phyloP scores from a whole-genome alignment of 306 rosid species.

The Senna siamea region DNA sequence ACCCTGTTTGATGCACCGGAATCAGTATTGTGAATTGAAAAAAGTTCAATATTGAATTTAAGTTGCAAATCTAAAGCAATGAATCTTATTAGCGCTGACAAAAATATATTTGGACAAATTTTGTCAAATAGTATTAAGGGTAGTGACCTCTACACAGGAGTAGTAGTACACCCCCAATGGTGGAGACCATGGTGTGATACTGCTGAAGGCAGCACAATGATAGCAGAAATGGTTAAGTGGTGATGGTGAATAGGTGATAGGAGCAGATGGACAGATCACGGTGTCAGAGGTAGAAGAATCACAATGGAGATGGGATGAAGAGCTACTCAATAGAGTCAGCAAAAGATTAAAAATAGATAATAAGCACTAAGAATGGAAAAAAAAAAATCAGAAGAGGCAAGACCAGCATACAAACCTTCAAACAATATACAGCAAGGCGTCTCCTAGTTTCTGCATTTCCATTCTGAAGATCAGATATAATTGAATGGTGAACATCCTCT shows the following conservation, averaged over 20 bases:
- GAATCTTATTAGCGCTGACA: neutral
- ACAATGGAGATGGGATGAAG: neutral
- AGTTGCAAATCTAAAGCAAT: neutral
- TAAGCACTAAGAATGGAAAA: conserved; percentile 4
- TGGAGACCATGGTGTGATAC: neutral
- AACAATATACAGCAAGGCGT: conserved; percentile 96
- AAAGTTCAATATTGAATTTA: conserved; percentile 13
- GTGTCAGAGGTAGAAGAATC: neutral
- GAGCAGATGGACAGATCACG: neutral
- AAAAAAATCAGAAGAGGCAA: conserved; percentile 38
- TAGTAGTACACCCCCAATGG: neutral
- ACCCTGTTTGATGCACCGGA: neutral
- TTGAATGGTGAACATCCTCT: conserved; percentile 98
- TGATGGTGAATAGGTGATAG: neutral
- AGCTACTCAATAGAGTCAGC: neutral
- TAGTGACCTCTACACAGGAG: neutral
- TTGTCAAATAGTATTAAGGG: too few relatives aligned
- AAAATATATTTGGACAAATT: neutral
- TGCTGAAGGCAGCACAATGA: neutral
- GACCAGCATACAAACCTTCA: conserved; percentile 65
- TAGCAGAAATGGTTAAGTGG: neutral
- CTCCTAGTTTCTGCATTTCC: conserved; percentile 96
- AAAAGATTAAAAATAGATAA: neutral
- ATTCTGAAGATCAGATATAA: conserved; percentile 97
- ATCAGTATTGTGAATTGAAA: neutral